Base-by-base conservation (phyloP, 257 asterid species). In the Orobanche coerulescens region DNA sequence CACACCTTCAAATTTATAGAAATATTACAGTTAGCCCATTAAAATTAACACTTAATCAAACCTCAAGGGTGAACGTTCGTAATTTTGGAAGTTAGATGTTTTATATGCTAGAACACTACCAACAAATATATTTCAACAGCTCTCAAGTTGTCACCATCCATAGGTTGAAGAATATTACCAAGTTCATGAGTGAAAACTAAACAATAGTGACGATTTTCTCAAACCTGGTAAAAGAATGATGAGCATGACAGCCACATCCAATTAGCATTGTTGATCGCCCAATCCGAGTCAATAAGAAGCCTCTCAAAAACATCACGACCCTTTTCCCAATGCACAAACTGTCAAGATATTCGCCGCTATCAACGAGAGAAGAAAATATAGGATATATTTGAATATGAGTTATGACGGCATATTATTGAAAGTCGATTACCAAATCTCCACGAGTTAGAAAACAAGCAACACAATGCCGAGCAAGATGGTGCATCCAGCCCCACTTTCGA, bases 241-340 rank as follows among this genome's bases (percentile, higher is more conserved):
- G 98, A 88, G 82, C 96, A 92, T 8, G 98, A 88, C 48, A 92
- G 78, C 96, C 96, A 92, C 81, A 92, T 3, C 96, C 98, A 92
- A 76, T 92, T 92, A 16, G 89, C 98, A 31, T 92, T 92, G 55
- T 92, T 92, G 76, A 92, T 82, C 55, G 96, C 79, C 98, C 98
- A 92, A 70, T 92, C 98, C 4, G 96, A 86, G 68, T 92, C 98
- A 51, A 92, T 82, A 54, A 92, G 95, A 72, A 92, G 94, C 50
- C 95, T 82, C 72, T 86, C 95, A 30, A 92, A 92, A 71, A 92
- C 94, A 74, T 92, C 91, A 10, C 98, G 91, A 15, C 98, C 98
- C 70, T 81, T 92, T 68, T 92, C 96, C 96, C 96, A 92, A 47
- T 92, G 95, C 61, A 84, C 71, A 65, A 82, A 79, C 98, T 88